A percentile compares a stretch with the other conserved stretches of the same genome.
Conservation (phyloP, 805 yeast genomes). For the Candida peoriensis region DNA sequence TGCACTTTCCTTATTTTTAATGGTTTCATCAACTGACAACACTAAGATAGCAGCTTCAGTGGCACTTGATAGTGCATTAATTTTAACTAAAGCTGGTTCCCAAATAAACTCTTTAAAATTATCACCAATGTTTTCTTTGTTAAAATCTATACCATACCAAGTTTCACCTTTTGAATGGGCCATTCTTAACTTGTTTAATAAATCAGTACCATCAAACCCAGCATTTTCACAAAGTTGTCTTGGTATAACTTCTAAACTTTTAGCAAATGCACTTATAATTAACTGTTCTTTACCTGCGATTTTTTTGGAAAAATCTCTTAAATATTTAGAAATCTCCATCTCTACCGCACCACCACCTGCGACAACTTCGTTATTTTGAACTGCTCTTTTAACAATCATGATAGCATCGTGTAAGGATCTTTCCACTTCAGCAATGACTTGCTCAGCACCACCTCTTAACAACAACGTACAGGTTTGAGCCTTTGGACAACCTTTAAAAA, state of each 20-base stretch:
- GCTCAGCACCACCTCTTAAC: constrained; percentile 97
- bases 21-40: constrained; percentile 94
- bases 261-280: constrained; percentile 87
- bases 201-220: constrained; percentile 97
- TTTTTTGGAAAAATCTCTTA: constrained; percentile 80
- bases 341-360: constrained; percentile 99
- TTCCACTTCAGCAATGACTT: constrained; percentile 96
- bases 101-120: constrained; percentile 86
- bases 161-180: constrained; percentile 90
- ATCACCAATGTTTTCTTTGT: constrained; percentile 73
- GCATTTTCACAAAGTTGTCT: constrained; percentile 98
- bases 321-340: constrained; percentile 88
- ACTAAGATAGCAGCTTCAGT: constrained; percentile 94
- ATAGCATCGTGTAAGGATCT: constrained; percentile 97
- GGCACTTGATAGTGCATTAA: constrained; percentile 91
- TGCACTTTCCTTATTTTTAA: constrained; percentile 63
- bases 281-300: constrained; percentile 96
- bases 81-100: constrained; percentile 96
- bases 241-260: constrained; percentile 92
- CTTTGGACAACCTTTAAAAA: constrained; percentile 88
- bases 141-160: constrained; percentile 93
- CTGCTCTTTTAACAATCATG: constrained; percentile 95
- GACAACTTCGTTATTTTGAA: constrained; percentile 79
- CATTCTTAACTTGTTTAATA: constrained; percentile 85
- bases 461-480: constrained; percentile 91